A percentile compares a stretch with the other conserved stretches of the same genome.
Evolutionary conservation across 345 rosid species (phyloP).

Genomic region (Microcos paniculata): DNA sequence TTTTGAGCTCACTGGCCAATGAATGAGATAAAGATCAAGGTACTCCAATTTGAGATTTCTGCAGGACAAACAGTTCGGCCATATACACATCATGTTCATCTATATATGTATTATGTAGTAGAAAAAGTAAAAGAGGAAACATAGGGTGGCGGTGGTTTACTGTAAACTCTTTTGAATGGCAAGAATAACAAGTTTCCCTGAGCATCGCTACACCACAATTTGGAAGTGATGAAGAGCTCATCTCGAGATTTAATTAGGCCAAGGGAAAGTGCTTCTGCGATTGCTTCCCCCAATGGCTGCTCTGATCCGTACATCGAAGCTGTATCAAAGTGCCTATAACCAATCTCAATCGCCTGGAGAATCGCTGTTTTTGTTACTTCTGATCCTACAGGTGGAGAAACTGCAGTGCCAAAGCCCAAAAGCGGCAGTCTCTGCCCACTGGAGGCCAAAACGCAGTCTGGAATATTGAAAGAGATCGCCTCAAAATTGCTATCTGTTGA

Average conservation of each 20-base stretch:
- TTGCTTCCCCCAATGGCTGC: slow-evolving; percentile 45
- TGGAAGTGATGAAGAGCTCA: slow-evolving; percentile 55
- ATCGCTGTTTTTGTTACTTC: slow-evolving; percentile 1
- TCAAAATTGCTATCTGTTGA: background rate
- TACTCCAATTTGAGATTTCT: background rate
- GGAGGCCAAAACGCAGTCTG: background rate
- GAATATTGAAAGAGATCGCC: background rate
- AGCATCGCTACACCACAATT: slow-evolving; percentile 66
- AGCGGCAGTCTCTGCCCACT: background rate
- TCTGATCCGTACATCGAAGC: slow-evolving; percentile 39
- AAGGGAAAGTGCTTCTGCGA: slow-evolving; percentile 42
- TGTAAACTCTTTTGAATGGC: slow-evolving; percentile 43
- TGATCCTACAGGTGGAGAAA: background rate
- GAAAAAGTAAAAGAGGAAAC: background rate
- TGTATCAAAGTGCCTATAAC: slow-evolving; percentile 51
- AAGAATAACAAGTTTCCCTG: slow-evolving; percentile 47
- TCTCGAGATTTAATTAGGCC: slow-evolving; percentile 46
- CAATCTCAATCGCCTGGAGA: slow-evolving; percentile 41
- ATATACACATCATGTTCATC: background rate
- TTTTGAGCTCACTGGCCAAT: slow-evolving; percentile 84
- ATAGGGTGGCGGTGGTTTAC: slow-evolving; percentile 21
- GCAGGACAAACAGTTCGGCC: background rate
- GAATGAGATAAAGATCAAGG: slow-evolving; percentile 30
- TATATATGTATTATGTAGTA: background rate
- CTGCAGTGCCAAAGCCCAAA: slow-evolving; percentile 7